Percentiles rank a stretch among this genome's conserved stretches.
Evolutionary conservation across 129 eudicot genomes (phyloP).

Genomic region (Kitagawia praeruptora): DNA sequence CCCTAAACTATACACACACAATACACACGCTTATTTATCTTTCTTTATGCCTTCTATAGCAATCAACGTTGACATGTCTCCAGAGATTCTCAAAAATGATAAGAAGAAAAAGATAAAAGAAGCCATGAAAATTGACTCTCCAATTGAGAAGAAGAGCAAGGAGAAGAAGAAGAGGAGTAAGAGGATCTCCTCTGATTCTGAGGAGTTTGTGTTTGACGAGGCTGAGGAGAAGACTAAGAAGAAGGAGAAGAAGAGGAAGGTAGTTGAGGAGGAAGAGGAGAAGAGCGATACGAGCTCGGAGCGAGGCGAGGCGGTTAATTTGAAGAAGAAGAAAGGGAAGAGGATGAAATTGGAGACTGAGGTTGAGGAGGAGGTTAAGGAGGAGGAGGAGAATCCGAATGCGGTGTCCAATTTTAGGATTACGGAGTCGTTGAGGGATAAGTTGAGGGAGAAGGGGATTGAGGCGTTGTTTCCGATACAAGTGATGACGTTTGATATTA

Average conservation of each 20-base stretch:
- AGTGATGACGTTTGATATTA: too few species aligned
- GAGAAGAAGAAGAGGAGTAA: background rate
- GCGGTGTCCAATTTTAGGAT: constrained; percentile 60
- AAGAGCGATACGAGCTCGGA: constrained; percentile 72
- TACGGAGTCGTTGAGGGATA: constrained; percentile 59
- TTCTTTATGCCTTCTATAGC: too few species aligned
- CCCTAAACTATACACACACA: too few species aligned
- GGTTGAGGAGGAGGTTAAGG: too few species aligned
- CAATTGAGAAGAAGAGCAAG: background rate
- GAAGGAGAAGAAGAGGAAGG: constrained; percentile 65
- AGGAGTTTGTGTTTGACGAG: background rate
- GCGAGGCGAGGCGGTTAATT: constrained; percentile 18
- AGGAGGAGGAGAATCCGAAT: constrained; percentile 51
- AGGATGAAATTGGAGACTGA: constrained; percentile 21
- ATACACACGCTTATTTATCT: too few species aligned
- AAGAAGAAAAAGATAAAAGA: background rate
- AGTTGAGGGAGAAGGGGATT: constrained; percentile 51
- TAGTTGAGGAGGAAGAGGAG: constrained; percentile 12
- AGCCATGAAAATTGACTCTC: background rate
- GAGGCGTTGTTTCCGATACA: too few species aligned
- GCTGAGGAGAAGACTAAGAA: too few species aligned
- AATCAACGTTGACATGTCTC: background rate
- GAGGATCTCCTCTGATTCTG: background rate
- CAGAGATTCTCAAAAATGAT: background rate
- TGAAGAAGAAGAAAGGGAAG: constrained; percentile 35